Evolutionary conservation across 1,284 basidiomycete genomes (phyloP), one percentile per base, ranked within the genome.

Genomic region (Ceraceosorus bombacis): DNA sequence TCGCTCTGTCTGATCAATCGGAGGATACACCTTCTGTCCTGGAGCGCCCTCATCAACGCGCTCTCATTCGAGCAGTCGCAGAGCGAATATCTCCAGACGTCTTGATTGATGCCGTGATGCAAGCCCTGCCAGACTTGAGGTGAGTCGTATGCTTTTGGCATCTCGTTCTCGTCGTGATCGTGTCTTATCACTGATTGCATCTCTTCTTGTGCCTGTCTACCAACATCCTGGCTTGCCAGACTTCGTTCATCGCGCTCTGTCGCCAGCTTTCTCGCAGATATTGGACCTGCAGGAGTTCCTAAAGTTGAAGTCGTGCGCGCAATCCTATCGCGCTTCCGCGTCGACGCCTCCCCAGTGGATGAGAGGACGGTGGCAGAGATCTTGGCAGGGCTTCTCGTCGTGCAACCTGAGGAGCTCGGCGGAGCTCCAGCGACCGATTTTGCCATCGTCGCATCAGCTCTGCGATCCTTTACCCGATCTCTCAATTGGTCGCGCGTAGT

Each of bases 401-500:
- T 65, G 57, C 61, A 64, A 52, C 57, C 63, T 2, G 61, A 60
- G 41, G 56, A 66, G 50, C 60, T 67, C 51, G 60, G 64, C 36
- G 65, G 60, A 59, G 63, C 65, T 27, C 59, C 54, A 38, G 61
- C 63, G 53, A 60, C 74, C 60, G 54, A 71, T 55, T 69, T 64
- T 55, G 53, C 58, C 48, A 63, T 59, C 51, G 61, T 73, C 56
- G 61, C 60, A 38, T 63, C 64, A 41, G 67, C 57, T 5, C 7
- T 66, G 17, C 53, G 41, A 37, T 53, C 61, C 51, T 51, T 70
- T 55, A 53, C 62, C 39, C 60, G 54, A 43, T 61, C 59, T 50
- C 59, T 70, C 63, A 63, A 65, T 65, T 63, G 78, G 79, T 48
- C 74, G 69, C 69, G 75, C 6, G 70, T 80, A 36, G 64, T 81